Evolutionary conservation across 148 eudicot genomes (phyloP).

Genomic region (Selenicereus undatus): DNA sequence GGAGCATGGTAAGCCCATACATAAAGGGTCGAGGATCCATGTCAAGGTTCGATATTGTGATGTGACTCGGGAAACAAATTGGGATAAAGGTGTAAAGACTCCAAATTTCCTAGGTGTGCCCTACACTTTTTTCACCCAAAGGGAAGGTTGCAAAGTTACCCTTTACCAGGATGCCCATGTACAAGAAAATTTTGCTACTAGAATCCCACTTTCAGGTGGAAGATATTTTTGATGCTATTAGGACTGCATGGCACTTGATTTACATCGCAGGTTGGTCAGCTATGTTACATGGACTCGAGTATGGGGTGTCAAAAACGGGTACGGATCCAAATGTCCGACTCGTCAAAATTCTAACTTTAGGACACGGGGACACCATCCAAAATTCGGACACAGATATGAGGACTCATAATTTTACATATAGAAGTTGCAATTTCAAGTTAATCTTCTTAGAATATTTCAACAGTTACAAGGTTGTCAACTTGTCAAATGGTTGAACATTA

Average conservation of each 20-base stretch:
- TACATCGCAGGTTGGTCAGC: constrained; percentile 55
- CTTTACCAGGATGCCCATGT: constrained; percentile 1
- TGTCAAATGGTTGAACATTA: no score
- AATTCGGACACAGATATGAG: no score
- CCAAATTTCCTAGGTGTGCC: neutral
- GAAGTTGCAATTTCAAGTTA: no score
- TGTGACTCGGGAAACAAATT: neutral
- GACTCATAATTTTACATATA: no score
- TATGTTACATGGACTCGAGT: no score
- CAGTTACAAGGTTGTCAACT: no score
- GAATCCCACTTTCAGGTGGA: neutral
- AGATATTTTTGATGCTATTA: neutral
- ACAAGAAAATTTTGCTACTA: neutral
- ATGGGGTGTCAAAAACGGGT: no score
- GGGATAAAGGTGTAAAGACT: neutral
- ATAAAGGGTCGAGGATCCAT: neutral
- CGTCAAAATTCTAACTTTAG: no score
- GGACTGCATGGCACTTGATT: constrained; percentile 41
- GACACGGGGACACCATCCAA: no score
- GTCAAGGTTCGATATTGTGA: neutral
- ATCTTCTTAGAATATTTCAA: no score
- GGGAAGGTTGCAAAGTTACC: neutral
- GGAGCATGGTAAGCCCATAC: neutral
- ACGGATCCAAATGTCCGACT: no score
- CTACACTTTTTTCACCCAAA: neutral